Evolutionary conservation across 2,329 filamentous ascomycete genomes (phyloP).

Genomic region (Ceratocystis smalleyi): DNA sequence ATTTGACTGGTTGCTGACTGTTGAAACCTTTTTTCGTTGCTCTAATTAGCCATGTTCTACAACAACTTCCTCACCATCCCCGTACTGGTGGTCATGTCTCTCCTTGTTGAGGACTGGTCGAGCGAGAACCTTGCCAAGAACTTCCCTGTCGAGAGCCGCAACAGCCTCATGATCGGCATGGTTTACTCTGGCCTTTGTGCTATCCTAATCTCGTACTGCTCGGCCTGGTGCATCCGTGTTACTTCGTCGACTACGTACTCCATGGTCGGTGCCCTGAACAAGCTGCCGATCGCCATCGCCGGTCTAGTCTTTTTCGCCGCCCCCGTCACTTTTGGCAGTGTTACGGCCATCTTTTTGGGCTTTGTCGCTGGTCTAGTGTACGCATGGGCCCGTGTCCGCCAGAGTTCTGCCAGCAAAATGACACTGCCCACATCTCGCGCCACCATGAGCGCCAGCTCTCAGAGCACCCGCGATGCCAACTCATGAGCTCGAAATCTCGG

Average conservation of each 20-base stretch:
- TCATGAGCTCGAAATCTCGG: slow-evolving; percentile 19
- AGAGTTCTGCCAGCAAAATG: slow-evolving; percentile 51
- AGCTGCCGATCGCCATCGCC: slow-evolving; percentile 84
- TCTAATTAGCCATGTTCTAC: slow-evolving; percentile 88
- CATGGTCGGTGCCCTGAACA: slow-evolving; percentile 97
- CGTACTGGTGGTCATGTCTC: slow-evolving; percentile 65
- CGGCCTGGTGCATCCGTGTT: slow-evolving; percentile 94
- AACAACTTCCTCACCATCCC: slow-evolving; percentile 97
- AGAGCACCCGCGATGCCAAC: slow-evolving; percentile 80
- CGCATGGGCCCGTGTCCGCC: slow-evolving; percentile 69
- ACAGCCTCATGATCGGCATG: slow-evolving; percentile 72
- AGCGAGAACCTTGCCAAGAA: slow-evolving; percentile 66
- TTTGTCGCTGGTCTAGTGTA: slow-evolving; percentile 91
- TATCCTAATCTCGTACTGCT: slow-evolving; percentile 99
- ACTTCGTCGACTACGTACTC: slow-evolving; percentile 97
- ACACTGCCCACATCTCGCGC: slow-evolving; percentile 49
- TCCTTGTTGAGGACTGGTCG: slow-evolving; percentile 87
- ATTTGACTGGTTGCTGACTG: background rate
- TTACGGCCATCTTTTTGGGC: slow-evolving; percentile 78
- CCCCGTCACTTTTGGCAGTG: slow-evolving; percentile 79
- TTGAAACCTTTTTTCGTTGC: background rate
- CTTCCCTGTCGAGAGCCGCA: slow-evolving; percentile 71
- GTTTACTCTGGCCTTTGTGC: slow-evolving; percentile 82
- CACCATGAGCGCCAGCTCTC: slow-evolving; percentile 74
- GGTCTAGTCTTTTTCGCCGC: slow-evolving; percentile 92